Percentiles rank a stretch among this genome's conserved stretches.
These are phyloP conservation scores for Epichloe sp. DNA, from an alignment of 2,329 filamentous ascomycete species.

Conservation along the genomic window DNA sequence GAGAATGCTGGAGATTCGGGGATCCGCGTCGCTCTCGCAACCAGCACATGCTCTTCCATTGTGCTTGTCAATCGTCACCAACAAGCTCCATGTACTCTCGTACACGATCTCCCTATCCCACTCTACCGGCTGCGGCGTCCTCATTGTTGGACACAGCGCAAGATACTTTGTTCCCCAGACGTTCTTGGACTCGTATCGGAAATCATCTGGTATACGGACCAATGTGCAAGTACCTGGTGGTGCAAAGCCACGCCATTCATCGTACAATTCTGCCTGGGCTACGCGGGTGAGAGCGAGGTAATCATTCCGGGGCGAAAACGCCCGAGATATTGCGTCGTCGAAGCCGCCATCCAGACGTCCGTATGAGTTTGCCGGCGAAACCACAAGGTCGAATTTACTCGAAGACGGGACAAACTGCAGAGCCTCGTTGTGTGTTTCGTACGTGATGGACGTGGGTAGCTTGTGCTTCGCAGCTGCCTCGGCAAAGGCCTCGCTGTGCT, in stretches of 20 bases:
- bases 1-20: conserved; percentile 28
- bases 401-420: conserved; percentile 23
- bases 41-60: conserved; percentile 20
- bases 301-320: conserved; percentile 29
- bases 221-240: conserved; percentile 37
- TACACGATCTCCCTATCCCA: conserved; percentile 42
- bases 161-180: conserved; percentile 29
- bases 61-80: conserved; percentile 33
- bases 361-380: conserved; percentile 43
- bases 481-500: conserved; percentile 26
- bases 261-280: conserved; percentile 31
- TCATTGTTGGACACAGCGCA: conserved; percentile 41
- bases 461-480: conserved; percentile 18
- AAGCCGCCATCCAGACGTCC: conserved; percentile 40
- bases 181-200: conserved; percentile 20
- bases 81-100: conserved; percentile 38
- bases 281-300: conserved; percentile 34
- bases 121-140: conserved; percentile 25
- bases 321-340: conserved; percentile 38
- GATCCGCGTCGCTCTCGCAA: conserved; percentile 3
- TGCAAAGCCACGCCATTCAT: conserved; percentile 34
- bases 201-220: conserved; percentile 28
- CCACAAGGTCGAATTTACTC: conserved; percentile 32
- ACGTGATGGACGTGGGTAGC: conserved; percentile 16
- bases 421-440: conserved; percentile 25